A percentile compares a stretch with the other conserved stretches of the same genome.
These are phyloP conservation scores for Boeremia lycopersici DNA, from an alignment of 2,329 filamentous ascomycete species.

Conservation along the genomic window DNA sequence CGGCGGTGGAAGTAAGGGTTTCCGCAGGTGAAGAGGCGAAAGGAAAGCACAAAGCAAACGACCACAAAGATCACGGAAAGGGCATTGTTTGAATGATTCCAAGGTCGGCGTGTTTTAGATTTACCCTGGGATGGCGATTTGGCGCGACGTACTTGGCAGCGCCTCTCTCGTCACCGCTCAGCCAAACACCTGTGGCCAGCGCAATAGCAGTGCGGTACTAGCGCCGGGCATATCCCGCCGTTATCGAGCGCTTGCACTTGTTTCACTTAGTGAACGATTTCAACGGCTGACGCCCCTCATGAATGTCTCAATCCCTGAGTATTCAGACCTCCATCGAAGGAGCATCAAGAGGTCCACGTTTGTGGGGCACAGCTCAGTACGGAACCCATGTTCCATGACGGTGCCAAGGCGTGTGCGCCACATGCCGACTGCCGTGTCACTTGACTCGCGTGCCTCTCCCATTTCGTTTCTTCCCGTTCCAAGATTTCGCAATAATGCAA, in stretches of 20 bases:
- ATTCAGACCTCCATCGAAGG: constrained; percentile 3
- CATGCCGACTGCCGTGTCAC: neutral
- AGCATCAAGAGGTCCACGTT: constrained; percentile 5
- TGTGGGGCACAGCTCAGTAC: constrained; percentile 9
- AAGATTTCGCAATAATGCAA: neutral
- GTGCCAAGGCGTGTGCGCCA: constrained; percentile 6
- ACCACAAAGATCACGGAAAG: constrained; percentile 3
- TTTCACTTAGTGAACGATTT: neutral
- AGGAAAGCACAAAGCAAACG: constrained; percentile 14
- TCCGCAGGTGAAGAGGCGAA: constrained; percentile 3
- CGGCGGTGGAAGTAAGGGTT: constrained; percentile 2
- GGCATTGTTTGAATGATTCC: constrained; percentile 8
- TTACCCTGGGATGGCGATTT: constrained; percentile 6
- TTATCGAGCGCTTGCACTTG: neutral
- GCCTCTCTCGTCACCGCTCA: constrained; percentile 16
- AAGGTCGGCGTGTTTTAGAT: constrained; percentile 13
- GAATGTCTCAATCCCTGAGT: neutral
- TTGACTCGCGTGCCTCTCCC: constrained; percentile 2
- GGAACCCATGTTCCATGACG: constrained; percentile 11
- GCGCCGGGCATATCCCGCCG: constrained; percentile 5
- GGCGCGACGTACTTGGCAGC: constrained; percentile 9
- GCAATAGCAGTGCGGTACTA: neutral
- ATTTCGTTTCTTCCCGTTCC: neutral
- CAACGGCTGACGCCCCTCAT: neutral
- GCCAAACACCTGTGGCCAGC: constrained; percentile 1